A percentile compares a stretch with the other conserved stretches of the same genome.
These are phyloP conservation scores for Lachancea cidri DNA, from an alignment of 805 yeast genomes.

Conservation along the genomic window DNA sequence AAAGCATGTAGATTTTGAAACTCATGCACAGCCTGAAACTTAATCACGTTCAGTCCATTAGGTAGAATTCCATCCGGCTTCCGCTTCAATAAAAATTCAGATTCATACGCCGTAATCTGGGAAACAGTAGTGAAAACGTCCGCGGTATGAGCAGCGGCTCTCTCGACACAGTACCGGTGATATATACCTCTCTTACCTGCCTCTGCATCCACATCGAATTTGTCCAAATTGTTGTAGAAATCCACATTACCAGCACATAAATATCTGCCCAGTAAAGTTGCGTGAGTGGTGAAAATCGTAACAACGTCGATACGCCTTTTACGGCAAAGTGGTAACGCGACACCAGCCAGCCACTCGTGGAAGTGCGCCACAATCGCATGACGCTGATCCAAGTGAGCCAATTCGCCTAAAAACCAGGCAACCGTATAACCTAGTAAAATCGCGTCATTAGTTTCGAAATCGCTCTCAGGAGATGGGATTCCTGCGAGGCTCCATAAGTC, in stretches of 20 bases:
- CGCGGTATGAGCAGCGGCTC: constrained; percentile 93
- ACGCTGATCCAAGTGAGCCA: constrained; percentile 74
- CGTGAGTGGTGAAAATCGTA: constrained; percentile 95
- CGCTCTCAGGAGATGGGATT: constrained; percentile 89
- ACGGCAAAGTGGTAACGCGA: constrained; percentile 87
- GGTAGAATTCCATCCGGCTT: constrained; percentile 98
- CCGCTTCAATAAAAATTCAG: constrained; percentile 87
- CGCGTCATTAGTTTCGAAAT: constrained; percentile 86
- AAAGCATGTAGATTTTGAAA: constrained; percentile 94
- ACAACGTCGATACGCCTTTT: constrained; percentile 89
- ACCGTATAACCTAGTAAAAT: constrained; percentile 87
- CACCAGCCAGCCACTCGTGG: constrained; percentile 98
- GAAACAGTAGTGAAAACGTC: constrained; percentile 98
- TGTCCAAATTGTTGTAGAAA: constrained; percentile 83
- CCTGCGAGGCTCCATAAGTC: constrained; percentile 91
- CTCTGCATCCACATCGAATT: constrained; percentile 93
- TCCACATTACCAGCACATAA: constrained; percentile 95
- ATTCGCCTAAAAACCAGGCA: constrained; percentile 96
- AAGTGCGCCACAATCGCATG: constrained; percentile 91
- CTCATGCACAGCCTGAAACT: constrained; percentile 96
- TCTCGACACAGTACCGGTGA: constrained; percentile 93
- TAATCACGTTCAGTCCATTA: constrained; percentile 91
- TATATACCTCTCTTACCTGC: constrained; percentile 97
- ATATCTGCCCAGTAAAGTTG: constrained; percentile 90
- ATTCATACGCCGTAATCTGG: constrained; percentile 93